These are phyloP conservation scores for Babesia sp. DNA, from an alignment of 169 alveolate species.

Conservation along the genomic window DNA sequence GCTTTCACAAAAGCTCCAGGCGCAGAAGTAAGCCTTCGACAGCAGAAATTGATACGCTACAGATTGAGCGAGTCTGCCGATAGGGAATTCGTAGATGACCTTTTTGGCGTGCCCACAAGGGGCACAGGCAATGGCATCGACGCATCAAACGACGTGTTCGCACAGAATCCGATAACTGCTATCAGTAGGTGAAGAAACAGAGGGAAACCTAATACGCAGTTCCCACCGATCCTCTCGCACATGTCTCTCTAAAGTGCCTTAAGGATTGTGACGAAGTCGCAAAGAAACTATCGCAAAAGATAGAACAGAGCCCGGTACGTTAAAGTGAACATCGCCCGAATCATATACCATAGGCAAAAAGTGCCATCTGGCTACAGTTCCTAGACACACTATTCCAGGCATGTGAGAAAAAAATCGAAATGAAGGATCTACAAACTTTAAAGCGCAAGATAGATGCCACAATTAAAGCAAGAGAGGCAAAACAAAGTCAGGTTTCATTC, in stretches of 20 bases:
- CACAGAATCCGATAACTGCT: conserved; percentile 23
- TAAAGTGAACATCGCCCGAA: neutral
- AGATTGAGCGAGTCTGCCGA: conserved; percentile 66
- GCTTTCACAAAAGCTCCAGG: conserved; percentile 4
- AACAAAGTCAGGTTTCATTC: conserved; percentile 45
- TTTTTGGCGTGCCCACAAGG: conserved; percentile 46
- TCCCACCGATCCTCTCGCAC: conserved; percentile 59
- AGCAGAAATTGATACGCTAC: neutral
- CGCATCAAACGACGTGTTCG: conserved; percentile 26
- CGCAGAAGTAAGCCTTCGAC: conserved; percentile 10
- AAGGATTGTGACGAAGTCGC: conserved; percentile 67
- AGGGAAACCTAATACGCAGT: conserved; percentile 9
- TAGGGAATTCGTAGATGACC: conserved; percentile 51
- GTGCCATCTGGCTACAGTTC: conserved; percentile 68
- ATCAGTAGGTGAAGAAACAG: conserved; percentile 9
- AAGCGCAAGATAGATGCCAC: conserved; percentile 58
- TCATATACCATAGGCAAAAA: conserved; percentile 42
- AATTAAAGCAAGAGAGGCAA: conserved; percentile 46
- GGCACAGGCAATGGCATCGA: neutral
- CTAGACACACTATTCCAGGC: conserved; percentile 61
- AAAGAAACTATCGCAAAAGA: conserved; percentile 66
- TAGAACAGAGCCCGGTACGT: conserved; percentile 62
- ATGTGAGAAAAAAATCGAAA: conserved; percentile 62
- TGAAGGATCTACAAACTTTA: conserved; percentile 61
- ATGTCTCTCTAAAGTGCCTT: conserved; percentile 46